phyloP scores from a whole-genome alignment of 1,284 basidiomycete species.

The Ustilago sp. region DNA sequence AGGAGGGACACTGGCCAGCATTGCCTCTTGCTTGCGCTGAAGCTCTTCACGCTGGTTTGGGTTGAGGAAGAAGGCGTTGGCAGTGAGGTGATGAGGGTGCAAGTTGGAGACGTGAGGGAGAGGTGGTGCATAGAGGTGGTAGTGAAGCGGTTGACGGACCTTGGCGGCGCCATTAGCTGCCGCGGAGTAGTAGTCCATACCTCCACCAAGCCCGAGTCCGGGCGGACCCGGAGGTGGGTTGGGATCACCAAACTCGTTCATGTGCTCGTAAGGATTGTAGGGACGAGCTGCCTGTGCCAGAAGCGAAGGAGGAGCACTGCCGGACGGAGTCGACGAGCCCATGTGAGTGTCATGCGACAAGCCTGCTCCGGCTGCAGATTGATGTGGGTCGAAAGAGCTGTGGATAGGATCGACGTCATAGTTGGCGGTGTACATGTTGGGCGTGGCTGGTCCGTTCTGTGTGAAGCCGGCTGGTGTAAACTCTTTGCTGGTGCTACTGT shows the following conservation, averaged over 20 bases:
- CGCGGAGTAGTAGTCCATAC: constrained; percentile 47
- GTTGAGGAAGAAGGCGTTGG: constrained; percentile 76
- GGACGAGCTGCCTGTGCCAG: constrained; percentile 21
- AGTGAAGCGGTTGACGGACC: constrained; percentile 76
- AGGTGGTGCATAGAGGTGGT: constrained; percentile 85
- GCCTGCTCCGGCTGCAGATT: constrained; percentile 6
- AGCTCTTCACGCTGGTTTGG: constrained; percentile 82
- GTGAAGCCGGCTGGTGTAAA: constrained; percentile 23
- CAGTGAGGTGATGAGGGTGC: constrained; percentile 71
- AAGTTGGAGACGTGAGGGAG: constrained; percentile 73
- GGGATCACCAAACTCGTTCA: constrained; percentile 61
- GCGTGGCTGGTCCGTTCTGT: constrained; percentile 27
- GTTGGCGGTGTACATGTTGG: constrained; percentile 32
- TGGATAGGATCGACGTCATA: constrained; percentile 29
- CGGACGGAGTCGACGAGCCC: constrained; percentile 24
- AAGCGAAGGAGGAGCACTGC: constrained; percentile 1
- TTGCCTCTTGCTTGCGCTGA: constrained; percentile 82
- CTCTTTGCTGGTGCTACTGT: constrained; percentile 16
- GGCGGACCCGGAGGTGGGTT: constrained; percentile 37
- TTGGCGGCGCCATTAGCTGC: constrained; percentile 43
- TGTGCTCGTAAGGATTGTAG: constrained; percentile 61
- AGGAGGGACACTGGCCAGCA: constrained; percentile 72
- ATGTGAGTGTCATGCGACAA: constrained; percentile 30
- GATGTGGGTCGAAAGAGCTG: constrained; percentile 34
- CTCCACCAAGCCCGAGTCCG: constrained; percentile 41